Evolutionary conservation across 2,329 filamentous ascomycete species (phyloP).

Genomic region (Paraconiothyrium sp.): DNA sequence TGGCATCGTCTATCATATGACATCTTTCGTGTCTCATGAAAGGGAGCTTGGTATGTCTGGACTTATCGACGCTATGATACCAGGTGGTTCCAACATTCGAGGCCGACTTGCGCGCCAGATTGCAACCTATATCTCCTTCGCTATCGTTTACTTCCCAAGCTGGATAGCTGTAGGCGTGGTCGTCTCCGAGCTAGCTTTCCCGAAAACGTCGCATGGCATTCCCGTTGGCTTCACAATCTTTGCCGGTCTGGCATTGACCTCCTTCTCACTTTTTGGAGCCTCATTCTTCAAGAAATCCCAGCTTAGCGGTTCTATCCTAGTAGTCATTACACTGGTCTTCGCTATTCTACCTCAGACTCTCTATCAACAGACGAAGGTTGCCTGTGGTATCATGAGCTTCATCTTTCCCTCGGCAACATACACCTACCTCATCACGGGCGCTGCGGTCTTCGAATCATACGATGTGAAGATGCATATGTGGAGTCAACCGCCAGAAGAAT

Average conservation of each 20-base stretch:
- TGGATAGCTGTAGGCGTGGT: conserved; percentile 36
- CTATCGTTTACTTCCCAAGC: conserved; percentile 38
- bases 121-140: conserved; percentile 35
- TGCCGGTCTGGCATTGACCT: conserved; percentile 33
- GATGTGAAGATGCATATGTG: conserved; percentile 27
- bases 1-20: conserved; percentile 37
- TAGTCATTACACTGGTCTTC: conserved; percentile 30
- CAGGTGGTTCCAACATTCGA: conserved; percentile 30
- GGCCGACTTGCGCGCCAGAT: conserved; percentile 31
- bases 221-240: conserved; percentile 34
- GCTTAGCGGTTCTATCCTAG: conserved; percentile 36
- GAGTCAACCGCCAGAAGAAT: conserved; percentile 5
- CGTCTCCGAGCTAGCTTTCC: conserved; percentile 30
- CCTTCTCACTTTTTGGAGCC: conserved; percentile 35
- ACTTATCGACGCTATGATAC: conserved; percentile 39
- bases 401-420: conserved; percentile 35
- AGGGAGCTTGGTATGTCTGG: conserved; percentile 38
- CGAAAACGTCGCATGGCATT: conserved; percentile 25
- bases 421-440: conserved; percentile 37
- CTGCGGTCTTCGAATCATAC: conserved; percentile 29
- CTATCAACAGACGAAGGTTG: conserved; percentile 22
- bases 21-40: conserved; percentile 35
- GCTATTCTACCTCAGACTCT: conserved; percentile 33
- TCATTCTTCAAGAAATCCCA: conserved; percentile 40
- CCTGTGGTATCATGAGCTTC: conserved; percentile 28